Conservation (phyloP, 2,329 filamentous ascomycete species). For the Reticulascus tulasneorum region DNA sequence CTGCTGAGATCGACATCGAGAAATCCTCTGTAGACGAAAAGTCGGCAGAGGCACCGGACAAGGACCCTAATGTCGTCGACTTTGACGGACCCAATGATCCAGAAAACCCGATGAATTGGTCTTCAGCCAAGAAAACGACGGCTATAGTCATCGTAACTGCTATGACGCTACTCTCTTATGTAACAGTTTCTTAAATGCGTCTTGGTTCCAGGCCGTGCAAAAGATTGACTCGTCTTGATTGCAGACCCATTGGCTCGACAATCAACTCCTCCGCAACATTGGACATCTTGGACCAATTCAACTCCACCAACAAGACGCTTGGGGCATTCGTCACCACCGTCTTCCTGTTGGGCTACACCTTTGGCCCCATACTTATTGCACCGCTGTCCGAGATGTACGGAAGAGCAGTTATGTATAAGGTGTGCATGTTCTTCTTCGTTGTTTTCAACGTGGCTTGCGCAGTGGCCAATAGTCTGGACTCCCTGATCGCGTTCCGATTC, state of each 20-base stretch:
- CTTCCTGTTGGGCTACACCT: conserved; percentile 49
- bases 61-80: conserved; percentile 36
- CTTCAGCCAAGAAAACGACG: conserved; percentile 50
- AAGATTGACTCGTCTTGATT: conserved; percentile 55
- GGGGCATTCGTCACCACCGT: conserved; percentile 26
- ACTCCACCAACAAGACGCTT: conserved; percentile 40
- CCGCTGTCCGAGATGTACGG: conserved; percentile 47
- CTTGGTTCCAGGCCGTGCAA: conserved; percentile 5
- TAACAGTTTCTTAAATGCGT: conserved; percentile 1
- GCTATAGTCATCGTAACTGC: conserved; percentile 42
- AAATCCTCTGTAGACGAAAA: too few relatives aligned
- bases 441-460: conserved; percentile 34
- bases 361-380: conserved; percentile 43
- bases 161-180: conserved; percentile 32
- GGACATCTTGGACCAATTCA: conserved; percentile 47
- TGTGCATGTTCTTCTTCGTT: conserved; percentile 34
- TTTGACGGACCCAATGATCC: conserved; percentile 52
- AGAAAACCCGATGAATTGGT: conserved; percentile 54
- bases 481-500: conserved; percentile 46
- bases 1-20: too few relatives aligned
- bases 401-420: conserved; percentile 37
- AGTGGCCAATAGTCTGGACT: conserved; percentile 29
- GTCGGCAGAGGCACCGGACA: conserved; percentile 14
- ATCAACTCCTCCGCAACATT: conserved; percentile 50
- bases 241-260: conserved; percentile 47